Conservation (phyloP, 768 basidiomycete species). For the Collybia mongolica region DNA sequence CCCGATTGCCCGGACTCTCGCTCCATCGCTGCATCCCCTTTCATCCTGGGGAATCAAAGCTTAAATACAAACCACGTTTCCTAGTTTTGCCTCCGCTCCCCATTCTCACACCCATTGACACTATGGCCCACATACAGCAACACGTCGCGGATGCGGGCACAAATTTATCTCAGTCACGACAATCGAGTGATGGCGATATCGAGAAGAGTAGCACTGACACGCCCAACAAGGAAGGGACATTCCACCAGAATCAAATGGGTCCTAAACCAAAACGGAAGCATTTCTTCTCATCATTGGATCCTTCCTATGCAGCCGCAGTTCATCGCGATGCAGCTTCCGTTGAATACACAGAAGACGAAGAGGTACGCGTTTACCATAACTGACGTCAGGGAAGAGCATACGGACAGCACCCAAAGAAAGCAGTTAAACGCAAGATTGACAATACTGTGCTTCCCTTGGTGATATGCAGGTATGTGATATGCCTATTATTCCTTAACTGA, state of each 20-base stretch:
- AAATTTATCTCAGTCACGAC: neutral
- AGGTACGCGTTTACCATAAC: constrained; percentile 26
- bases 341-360: constrained; percentile 48
- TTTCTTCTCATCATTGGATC: constrained; percentile 49
- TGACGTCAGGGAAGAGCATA: neutral
- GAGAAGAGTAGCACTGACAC: constrained; percentile 8
- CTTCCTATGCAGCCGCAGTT: constrained; percentile 46
- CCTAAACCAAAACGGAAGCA: constrained; percentile 38
- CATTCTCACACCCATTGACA: neutral
- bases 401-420: constrained; percentile 23
- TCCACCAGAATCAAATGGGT: constrained; percentile 38
- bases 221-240: constrained; percentile 32
- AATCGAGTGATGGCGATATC: neutral
- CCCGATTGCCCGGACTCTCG: too few relatives aligned
- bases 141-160: neutral
- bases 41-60: too few relatives aligned
- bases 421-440: constrained; percentile 51
- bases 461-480: constrained; percentile 40
- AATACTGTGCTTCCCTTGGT: constrained; percentile 48
- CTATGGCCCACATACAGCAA: neutral
- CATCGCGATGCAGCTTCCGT: constrained; percentile 48
- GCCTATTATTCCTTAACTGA: neutral
- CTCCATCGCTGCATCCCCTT: too few relatives aligned
- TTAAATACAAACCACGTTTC: too few relatives aligned
- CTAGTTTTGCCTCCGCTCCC: neutral